These are phyloP conservation scores for Leptosphaerulina australis DNA, from an alignment of 2,329 filamentous ascomycete genomes.

Conservation along the genomic window DNA sequence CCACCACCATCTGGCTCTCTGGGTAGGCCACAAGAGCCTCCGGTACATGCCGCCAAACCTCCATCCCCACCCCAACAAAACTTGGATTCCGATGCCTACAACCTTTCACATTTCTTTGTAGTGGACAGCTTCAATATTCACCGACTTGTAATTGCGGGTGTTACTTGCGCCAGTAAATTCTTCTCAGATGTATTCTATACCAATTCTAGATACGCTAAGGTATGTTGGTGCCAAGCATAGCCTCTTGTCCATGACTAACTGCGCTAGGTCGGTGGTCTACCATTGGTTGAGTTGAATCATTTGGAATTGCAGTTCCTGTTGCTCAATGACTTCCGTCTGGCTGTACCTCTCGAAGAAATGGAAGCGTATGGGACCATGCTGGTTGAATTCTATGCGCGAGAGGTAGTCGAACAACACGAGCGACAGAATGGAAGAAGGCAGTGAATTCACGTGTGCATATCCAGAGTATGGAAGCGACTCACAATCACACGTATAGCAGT, in stretches of 20 bases:
- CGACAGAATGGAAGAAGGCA: slow-evolving; percentile 28
- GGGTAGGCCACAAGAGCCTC: slow-evolving; percentile 47
- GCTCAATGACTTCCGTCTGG: slow-evolving; percentile 93
- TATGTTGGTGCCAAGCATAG: slow-evolving; percentile 53
- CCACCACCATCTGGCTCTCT: slow-evolving; percentile 58
- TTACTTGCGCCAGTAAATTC: slow-evolving; percentile 98
- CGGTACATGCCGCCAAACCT: slow-evolving; percentile 37
- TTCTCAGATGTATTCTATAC: slow-evolving; percentile 99
- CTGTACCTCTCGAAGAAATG: slow-evolving; percentile 90
- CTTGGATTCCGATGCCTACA: slow-evolving; percentile 55
- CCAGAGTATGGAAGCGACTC: background rate
- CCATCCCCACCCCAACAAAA: slow-evolving; percentile 49
- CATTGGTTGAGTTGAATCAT: slow-evolving; percentile 90
- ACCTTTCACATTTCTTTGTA: slow-evolving; percentile 78
- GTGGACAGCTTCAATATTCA: slow-evolving; percentile 99
- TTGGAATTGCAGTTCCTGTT: slow-evolving; percentile 94
- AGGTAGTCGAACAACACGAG: slow-evolving; percentile 72
- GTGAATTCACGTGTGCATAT: background rate
- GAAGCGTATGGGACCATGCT: slow-evolving; percentile 98
- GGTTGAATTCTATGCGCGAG: slow-evolving; percentile 94
- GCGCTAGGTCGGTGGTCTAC: slow-evolving; percentile 87
- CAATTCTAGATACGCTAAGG: slow-evolving; percentile 98
- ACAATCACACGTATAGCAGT: background rate
- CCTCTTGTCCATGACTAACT: slow-evolving; percentile 18
- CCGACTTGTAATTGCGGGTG: slow-evolving; percentile 91